These are phyloP conservation scores for Anisodus acutangulus DNA, from an alignment of 257 asterid species.

Conservation along the genomic window DNA sequence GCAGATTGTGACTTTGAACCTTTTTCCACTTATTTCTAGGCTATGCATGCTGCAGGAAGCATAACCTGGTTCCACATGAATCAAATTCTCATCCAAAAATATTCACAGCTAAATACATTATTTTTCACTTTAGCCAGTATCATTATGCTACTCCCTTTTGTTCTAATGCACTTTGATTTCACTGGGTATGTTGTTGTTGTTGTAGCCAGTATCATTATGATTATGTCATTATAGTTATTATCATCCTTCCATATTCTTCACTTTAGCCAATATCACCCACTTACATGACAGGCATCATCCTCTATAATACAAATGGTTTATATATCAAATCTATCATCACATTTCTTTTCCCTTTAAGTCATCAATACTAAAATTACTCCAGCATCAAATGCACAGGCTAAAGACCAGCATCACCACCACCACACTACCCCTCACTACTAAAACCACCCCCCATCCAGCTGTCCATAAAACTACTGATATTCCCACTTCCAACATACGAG, in stretches of 20 bases:
- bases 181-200: too few relatives aligned
- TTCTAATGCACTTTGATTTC: too few relatives aligned
- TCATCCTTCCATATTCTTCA: constrained; percentile 19
- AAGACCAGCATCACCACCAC: constrained; percentile 9
- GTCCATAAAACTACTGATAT: neutral
- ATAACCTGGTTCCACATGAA: constrained; percentile 9
- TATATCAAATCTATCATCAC: neutral
- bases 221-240: neutral
- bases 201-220: neutral
- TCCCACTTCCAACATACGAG: constrained; percentile 2
- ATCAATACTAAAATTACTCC: neutral
- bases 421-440: neutral
- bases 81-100: neutral
- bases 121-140: neutral
- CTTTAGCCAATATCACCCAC: neutral
- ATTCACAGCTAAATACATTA: neutral
- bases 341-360: neutral
- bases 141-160: neutral
- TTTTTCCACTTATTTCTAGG: neutral
- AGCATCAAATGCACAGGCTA: neutral
- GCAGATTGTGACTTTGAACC: neutral
- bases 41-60: neutral
- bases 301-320: neutral
- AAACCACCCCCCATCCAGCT: constrained; percentile 6
- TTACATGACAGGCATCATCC: neutral